phyloP scores from a whole-genome alignment of 139 green algal species.

The Closterium sp. region DNA sequence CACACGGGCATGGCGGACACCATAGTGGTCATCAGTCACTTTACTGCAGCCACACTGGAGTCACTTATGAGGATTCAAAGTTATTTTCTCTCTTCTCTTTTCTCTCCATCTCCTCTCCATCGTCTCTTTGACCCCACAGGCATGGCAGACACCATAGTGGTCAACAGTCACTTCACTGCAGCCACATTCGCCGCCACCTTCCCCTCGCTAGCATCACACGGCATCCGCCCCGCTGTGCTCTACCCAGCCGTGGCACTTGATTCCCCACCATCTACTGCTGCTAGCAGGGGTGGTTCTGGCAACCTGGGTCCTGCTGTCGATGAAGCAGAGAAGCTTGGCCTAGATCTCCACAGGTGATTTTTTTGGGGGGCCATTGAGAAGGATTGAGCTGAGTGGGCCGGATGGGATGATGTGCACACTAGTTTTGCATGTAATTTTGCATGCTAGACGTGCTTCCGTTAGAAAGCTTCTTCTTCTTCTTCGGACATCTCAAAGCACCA shows the following conservation, averaged over 20 bases:
- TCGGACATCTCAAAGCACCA: too few species aligned
- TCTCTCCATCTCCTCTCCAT: too few species aligned
- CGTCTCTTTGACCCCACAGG: not conserved
- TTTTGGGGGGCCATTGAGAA: too few species aligned
- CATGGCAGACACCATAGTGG: slow-evolving; percentile 63
- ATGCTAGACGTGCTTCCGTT: too few species aligned
- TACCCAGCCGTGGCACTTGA: not conserved
- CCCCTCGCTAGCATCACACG: not conserved
- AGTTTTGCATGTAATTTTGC: too few species aligned
- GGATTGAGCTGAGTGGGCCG: too few species aligned
- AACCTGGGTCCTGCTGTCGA: too few species aligned
- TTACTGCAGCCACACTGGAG: slow-evolving; percentile 76
- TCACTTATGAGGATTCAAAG: too few species aligned
- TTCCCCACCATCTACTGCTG: not conserved
- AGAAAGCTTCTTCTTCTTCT: too few species aligned
- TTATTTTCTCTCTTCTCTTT: too few species aligned
- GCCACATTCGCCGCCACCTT: slow-evolving; percentile 84
- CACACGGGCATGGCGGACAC: slow-evolving; percentile 31
- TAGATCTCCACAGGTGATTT: not conserved
- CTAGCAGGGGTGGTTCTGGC: too few species aligned
- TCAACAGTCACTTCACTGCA: slow-evolving; percentile 92
- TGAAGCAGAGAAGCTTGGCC: not conserved
- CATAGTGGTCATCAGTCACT: slow-evolving; percentile 91
- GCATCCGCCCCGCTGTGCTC: not conserved
- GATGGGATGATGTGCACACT: too few species aligned